phyloP scores from a whole-genome alignment of 768 basidiomycete species.

The Coprinopsis marcescibilis region DNA sequence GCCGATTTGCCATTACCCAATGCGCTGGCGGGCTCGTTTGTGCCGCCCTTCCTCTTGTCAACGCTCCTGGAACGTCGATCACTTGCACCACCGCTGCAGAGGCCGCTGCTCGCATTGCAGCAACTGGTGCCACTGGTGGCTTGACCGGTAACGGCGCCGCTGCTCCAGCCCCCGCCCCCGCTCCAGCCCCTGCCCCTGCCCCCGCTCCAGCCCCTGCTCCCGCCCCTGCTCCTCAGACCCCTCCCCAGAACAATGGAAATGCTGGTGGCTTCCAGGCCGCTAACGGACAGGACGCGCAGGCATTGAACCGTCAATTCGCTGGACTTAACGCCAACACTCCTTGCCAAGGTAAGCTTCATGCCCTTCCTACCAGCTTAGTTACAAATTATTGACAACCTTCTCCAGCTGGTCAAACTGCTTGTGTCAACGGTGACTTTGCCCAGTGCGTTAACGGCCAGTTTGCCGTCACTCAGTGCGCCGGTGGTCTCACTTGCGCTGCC shows the following conservation, averaged over 20 bases:
- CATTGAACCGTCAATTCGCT: conserved; percentile 47
- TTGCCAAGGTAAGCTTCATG: too few relatives aligned
- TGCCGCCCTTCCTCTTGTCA: conserved; percentile 50
- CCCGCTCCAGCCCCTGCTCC: neutral
- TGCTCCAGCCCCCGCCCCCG: neutral
- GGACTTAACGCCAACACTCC: conserved; percentile 37
- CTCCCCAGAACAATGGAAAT: neutral
- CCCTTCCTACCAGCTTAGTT: too few relatives aligned
- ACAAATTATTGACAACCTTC: too few relatives aligned
- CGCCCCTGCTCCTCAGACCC: neutral
- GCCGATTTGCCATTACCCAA: conserved; percentile 34
- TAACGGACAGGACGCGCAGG: conserved; percentile 48
- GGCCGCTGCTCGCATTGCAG: conserved; percentile 35
- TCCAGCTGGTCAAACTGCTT: conserved; percentile 35
- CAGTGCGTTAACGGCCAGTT: conserved; percentile 48
- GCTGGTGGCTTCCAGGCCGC: conserved; percentile 15
- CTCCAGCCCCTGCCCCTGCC: neutral
- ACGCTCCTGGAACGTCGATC: conserved; percentile 45
- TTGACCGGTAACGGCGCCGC: neutral
- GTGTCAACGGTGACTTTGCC: conserved; percentile 40
- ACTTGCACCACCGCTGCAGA: conserved; percentile 45
- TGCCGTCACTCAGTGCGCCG: conserved; percentile 30
- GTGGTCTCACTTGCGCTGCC: conserved; percentile 37
- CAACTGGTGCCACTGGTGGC: conserved; percentile 27
- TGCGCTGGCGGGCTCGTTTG: conserved; percentile 37